A percentile compares a stretch with the other conserved stretches of the same genome.
Evolutionary conservation across 306 rosid genomes (phyloP).

Genomic region (Cucumis sativus): Cucumber_9930_V3 NC_026661.2:1936501-1937000

Average conservation of each 20-base stretch:
- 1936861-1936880: neutral
- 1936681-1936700: slow-evolving; percentile 93
- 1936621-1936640: slow-evolving; percentile 79
- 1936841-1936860: neutral
- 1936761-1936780: neutral
- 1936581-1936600: neutral
- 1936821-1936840: neutral
- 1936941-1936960: slow-evolving; percentile 73
- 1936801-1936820: neutral
- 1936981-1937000: slow-evolving; percentile 19
- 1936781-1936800: neutral
- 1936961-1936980: slow-evolving; percentile 97
- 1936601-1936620: neutral
- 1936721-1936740: neutral
- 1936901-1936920: neutral
- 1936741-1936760: neutral
- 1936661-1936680: slow-evolving; percentile 99
- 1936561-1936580: neutral
- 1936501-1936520: slow-evolving; percentile 44
- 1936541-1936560: neutral
- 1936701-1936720: slow-evolving; percentile 69
- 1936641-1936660: slow-evolving; percentile 96
- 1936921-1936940: slow-evolving; percentile 36
- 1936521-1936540: neutral
- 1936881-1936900: neutral